phyloP scores from a whole-genome alignment of 2,329 filamentous ascomycete species.

The Bipolaris gigantea region DNA sequence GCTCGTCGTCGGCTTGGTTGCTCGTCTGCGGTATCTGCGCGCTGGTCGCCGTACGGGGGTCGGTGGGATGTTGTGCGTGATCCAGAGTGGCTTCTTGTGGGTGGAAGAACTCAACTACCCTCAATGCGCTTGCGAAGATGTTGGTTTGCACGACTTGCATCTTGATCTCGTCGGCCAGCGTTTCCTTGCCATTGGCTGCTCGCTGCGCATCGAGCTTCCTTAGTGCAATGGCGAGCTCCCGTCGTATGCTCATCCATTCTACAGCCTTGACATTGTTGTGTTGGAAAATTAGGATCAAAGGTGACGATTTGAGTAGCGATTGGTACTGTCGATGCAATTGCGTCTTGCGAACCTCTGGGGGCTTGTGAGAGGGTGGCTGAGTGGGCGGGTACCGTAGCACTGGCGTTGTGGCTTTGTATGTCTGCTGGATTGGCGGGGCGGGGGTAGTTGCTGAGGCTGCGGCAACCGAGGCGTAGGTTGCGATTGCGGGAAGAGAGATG shows the following conservation, averaged over 20 bases:
- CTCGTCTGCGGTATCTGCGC: conserved; percentile 36
- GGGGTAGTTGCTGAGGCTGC: conserved; percentile 55
- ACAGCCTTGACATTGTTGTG: conserved; percentile 74
- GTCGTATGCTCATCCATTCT: conserved; percentile 73
- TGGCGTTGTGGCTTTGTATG: conserved; percentile 48
- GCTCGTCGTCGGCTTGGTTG: conserved; percentile 52
- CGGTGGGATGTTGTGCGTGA: conserved; percentile 31
- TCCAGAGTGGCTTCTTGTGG: conserved; percentile 33
- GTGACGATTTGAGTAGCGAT: conserved; percentile 81
- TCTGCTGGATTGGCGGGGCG: conserved; percentile 56
- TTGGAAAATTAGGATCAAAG: conserved; percentile 83
- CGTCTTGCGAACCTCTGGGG: conserved; percentile 83
- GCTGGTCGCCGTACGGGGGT: conserved; percentile 40
- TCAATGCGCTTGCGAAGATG: conserved; percentile 83
- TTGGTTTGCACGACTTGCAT: conserved; percentile 85
- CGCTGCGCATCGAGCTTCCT: conserved; percentile 69
- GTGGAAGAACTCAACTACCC: conserved; percentile 79
- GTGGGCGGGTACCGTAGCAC: conserved; percentile 60
- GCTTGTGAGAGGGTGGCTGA: conserved; percentile 86
- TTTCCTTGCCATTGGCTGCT: conserved; percentile 57
- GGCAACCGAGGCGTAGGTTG: conserved; percentile 55
- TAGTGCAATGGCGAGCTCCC: conserved; percentile 66
- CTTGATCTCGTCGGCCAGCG: conserved; percentile 65
- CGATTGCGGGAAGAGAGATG: conserved; percentile 37
- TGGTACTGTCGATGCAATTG: conserved; percentile 87